Evolutionary conservation across 305 asterid species (phyloP).

Genomic region (Caryopteris hybrid): DNA sequence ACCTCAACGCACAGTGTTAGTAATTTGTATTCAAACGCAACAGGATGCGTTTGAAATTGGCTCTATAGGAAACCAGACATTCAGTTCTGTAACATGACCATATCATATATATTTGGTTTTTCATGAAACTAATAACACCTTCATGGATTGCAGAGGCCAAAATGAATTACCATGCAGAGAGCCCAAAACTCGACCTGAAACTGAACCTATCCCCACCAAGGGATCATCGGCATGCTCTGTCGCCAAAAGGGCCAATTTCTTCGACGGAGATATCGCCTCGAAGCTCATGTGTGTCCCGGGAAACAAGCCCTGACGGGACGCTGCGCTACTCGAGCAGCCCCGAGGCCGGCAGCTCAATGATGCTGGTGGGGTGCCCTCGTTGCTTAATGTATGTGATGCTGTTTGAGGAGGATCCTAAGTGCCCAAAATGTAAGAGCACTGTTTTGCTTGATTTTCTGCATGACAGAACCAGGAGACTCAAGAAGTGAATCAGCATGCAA

Average conservation of each 20-base stretch:
- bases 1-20: too few species aligned
- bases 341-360: conserved; percentile 38
- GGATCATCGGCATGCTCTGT: conserved; percentile 16
- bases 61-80: too few species aligned
- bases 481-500: conserved; percentile 14
- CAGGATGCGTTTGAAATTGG: too few species aligned
- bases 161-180: conserved; percentile 29
- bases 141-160: not conserved
- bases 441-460: conserved; percentile 53
- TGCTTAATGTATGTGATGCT: conserved; percentile 70
- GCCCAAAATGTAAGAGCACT: conserved; percentile 68
- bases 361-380: conserved; percentile 64
- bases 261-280: conserved; percentile 37
- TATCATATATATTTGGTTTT: not conserved
- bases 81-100: not conserved
- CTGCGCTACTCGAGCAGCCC: conserved; percentile 28
- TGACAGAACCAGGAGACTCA: conserved; percentile 20
- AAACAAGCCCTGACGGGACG: conserved; percentile 34
- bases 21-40: too few species aligned
- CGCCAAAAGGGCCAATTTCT: conserved; percentile 26
- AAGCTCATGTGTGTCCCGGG: conserved; percentile 58
- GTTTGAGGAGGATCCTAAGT: conserved; percentile 43
- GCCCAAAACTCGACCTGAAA: conserved; percentile 43
- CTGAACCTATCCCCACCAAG: conserved; percentile 42
- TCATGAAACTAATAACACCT: not conserved